Evolutionary conservation across 192 early-diverging fungal genomes (phyloP), one percentile per base, ranked within the genome.

Genomic region (Coemansia sp.): DNA sequence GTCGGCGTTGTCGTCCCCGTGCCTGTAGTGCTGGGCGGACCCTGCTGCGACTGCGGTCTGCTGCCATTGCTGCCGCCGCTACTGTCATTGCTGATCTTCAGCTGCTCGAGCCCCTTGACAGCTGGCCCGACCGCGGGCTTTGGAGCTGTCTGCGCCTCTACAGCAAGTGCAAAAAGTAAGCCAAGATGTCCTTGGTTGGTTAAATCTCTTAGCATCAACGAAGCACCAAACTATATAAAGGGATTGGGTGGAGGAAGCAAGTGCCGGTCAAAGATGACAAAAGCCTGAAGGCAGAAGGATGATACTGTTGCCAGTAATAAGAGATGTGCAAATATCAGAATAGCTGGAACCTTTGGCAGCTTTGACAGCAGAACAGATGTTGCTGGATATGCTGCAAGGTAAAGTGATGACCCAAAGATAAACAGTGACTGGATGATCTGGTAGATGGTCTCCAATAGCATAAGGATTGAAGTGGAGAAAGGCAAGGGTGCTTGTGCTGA

Each of bases 1-100:
- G 66, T 53, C 7, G 69, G 62, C 39, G 82, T 74, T 42, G 57
- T 66, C 23, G 61, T 55, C 33, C 24, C 52, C 4, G 34, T 30
- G 12, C 22, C 12, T 61, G 19, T 42, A 18, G 19, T 56, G 57
- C n/a, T 34, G 18, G 58, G 39, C 44, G 22, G 37, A 15, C 60
- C 27, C 49, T 39, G 34, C 50, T 21, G 52, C 59, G 50, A 63
- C 30, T 53, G 59, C 17, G 52, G 34, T 19, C 52, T 47, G 24
- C 40, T 67, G 18, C 44, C 27, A 30, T 30, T 30, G 27, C 27
- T 30, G 27, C 7, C 27, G 27, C 27, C 7, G 27, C 27, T 30
- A 30, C 7, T 66, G 24, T 43, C 50, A 33, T 34, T 55, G 48
- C 64, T 21, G 22, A 69, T 57, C 48, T 51, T 65, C 22, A 78